These are phyloP conservation scores for Acer negundo DNA, from an alignment of 345 rosid genomes.

Conservation along the genomic window DNA sequence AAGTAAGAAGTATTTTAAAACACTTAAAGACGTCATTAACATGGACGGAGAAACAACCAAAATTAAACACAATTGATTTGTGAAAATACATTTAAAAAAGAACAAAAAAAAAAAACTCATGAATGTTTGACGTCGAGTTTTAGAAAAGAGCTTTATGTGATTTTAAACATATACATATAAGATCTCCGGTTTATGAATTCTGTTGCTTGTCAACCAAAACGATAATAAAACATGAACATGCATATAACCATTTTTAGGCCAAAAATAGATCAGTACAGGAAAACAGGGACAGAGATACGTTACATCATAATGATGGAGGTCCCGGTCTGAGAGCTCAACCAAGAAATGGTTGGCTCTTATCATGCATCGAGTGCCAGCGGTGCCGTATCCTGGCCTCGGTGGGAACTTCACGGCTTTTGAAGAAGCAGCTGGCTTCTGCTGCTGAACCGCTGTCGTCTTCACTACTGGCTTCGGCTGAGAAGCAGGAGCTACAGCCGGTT, in stretches of 20 bases:
- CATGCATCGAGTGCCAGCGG: constrained; percentile 38
- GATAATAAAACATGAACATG: background rate
- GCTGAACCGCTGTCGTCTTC: background rate
- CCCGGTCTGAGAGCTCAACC: constrained; percentile 52
- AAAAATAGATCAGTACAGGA: background rate
- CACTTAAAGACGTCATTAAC: too few species aligned
- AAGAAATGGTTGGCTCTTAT: constrained; percentile 60
- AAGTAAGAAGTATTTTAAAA: too few species aligned
- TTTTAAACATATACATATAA: too few species aligned
- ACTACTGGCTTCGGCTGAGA: background rate
- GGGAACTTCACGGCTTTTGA: constrained; percentile 49
- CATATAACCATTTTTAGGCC: background rate
- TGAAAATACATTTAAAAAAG: too few species aligned
- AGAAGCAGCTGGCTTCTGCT: constrained; percentile 3
- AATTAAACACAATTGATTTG: too few species aligned
- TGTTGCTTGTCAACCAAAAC: background rate
- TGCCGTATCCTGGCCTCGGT: constrained; percentile 55
- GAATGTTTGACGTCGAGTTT: too few species aligned
- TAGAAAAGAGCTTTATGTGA: too few species aligned
- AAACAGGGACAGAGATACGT: constrained; percentile 9
- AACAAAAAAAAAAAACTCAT: too few species aligned
- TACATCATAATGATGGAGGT: constrained; percentile 57
- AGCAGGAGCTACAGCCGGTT: background rate
- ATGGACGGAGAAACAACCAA: too few species aligned
- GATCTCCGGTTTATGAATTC: too few species aligned